phyloP scores from a whole-genome alignment of 192 early-diverging fungal genomes.

The Podila minutissima region DNA sequence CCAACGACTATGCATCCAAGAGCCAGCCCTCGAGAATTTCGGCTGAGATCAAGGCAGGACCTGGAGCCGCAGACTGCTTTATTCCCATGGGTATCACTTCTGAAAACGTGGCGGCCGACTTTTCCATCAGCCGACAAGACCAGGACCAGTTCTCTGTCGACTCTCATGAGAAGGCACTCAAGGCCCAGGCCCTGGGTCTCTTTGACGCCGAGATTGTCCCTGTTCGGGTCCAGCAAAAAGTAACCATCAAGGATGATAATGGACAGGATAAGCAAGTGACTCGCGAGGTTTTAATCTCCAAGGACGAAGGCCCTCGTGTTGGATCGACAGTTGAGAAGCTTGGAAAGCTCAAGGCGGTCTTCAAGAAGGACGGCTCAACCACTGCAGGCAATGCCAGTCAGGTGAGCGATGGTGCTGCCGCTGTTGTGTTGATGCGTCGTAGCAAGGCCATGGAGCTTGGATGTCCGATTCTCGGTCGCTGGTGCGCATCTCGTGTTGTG shows the following conservation, averaged over 20 bases:
- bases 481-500: conserved; percentile 83
- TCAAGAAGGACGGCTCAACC: conserved; percentile 82
- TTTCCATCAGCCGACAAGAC: conserved; percentile 77
- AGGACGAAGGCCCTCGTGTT: conserved; percentile 90
- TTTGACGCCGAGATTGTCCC: conserved; percentile 93
- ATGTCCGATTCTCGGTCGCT: conserved; percentile 82
- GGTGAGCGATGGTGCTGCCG: conserved; percentile 95
- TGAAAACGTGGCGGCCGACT: conserved; percentile 93
- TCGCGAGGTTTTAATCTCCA: conserved; percentile 65
- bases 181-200: conserved; percentile 85
- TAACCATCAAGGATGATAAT: conserved; percentile 75
- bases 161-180: conserved; percentile 82
- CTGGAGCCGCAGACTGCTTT: conserved; percentile 79
- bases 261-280: conserved; percentile 60
- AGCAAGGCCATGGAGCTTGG: conserved; percentile 86
- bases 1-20: conserved; percentile 84
- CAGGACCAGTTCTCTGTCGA: conserved; percentile 89
- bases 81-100: conserved; percentile 92
- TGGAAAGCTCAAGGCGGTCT: conserved; percentile 86
- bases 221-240: conserved; percentile 56
- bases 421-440: conserved; percentile 91
- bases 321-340: conserved; percentile 81
- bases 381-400: conserved; percentile 96
- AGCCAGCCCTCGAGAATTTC: conserved; percentile 77
- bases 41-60: conserved; percentile 70